Evolutionary conservation across 495 filamentous ascomycete species (phyloP).

Genomic region (Chaetomidium leptoderma): DNA sequence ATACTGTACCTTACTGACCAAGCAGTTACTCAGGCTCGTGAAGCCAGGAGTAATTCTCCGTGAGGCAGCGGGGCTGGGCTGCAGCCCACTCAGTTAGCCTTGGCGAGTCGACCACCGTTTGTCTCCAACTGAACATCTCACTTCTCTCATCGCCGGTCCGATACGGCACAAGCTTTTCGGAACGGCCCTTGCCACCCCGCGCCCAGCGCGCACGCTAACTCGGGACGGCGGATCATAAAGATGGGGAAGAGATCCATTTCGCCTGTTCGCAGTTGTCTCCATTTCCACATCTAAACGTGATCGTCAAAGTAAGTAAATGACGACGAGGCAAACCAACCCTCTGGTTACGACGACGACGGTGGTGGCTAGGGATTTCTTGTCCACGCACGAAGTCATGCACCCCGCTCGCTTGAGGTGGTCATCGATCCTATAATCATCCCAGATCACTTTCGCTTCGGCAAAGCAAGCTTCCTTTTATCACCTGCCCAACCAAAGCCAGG

Average conservation of each 20-base stretch:
- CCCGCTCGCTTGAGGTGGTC: too few species aligned
- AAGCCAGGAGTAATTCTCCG: not conserved
- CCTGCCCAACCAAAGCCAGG: too few species aligned
- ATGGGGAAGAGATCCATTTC: not conserved
- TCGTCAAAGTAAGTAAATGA: not conserved
- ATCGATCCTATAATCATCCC: too few species aligned
- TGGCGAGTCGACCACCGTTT: too few species aligned
- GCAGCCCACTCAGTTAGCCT: not conserved
- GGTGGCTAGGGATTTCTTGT: too few species aligned
- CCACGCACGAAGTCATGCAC: too few species aligned
- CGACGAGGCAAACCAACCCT: too few species aligned
- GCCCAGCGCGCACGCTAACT: not conserved
- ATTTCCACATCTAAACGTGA: not conserved
- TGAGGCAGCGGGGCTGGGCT: not conserved
- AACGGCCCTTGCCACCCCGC: constrained; percentile 19
- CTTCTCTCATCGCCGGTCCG: constrained; percentile 10
- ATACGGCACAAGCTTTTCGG: constrained; percentile 16
- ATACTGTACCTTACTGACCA: too few species aligned
- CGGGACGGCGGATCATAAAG: not conserved
- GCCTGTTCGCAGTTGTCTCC: not conserved
- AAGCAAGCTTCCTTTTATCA: too few species aligned
- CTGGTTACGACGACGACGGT: too few species aligned
- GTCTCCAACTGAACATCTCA: constrained; percentile 1
- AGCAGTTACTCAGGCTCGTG: too few species aligned
- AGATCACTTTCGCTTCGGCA: too few species aligned